Base-by-base conservation (phyloP, 2,329 filamentous ascomycete genomes). In the Calycina herbarum region DNA sequence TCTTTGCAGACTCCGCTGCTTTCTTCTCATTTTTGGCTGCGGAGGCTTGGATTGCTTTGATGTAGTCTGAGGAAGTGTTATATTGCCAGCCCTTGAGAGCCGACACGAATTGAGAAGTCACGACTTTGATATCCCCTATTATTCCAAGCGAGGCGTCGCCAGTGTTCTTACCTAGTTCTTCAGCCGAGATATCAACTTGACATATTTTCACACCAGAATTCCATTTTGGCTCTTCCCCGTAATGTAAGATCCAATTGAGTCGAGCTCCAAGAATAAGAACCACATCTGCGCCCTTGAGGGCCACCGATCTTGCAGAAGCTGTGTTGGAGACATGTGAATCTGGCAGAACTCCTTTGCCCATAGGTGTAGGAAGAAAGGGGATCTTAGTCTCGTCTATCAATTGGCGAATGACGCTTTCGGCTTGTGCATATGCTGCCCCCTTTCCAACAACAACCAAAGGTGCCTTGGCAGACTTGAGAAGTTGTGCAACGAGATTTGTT, bases 281-380 rank as follows among this genome's bases (percentile, higher is more conserved):
- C 11, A 40, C 38, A 17, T 40, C 38, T 15, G 38, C 38, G 5
- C 38, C 38, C 5, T 40, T 40, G 1, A 40, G 38, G 17, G 38
- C 38, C 38, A 40, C 38, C 56, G 82, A 84, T 63, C 85, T 79
- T 3, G 84, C 83, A 58, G 83, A 82, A 2, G 84, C 83, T 17
- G 78, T 78, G 70, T 86, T 86, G 59, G 80, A 76, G 0, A 79
- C 77, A 71, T 85, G 82, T 0, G 81, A 84, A 68, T 86, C 84
- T 10, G 84, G 78, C 1, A 86, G 70, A 5, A 87, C 79, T 27
- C 85, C 85, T 71, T 86, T 86, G 4, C 84, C 85, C 83, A 86
- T 86, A 0, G 84, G 85, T 0, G 83, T 85, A 0, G 84, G 83
- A 6, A 87, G 76, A 71, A 87, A 86, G 0, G 83, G 84, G 11